These are phyloP conservation scores for Aspergillus amoenus DNA, from an alignment of 2,329 filamentous ascomycete species.

Conservation along the genomic window DNA sequence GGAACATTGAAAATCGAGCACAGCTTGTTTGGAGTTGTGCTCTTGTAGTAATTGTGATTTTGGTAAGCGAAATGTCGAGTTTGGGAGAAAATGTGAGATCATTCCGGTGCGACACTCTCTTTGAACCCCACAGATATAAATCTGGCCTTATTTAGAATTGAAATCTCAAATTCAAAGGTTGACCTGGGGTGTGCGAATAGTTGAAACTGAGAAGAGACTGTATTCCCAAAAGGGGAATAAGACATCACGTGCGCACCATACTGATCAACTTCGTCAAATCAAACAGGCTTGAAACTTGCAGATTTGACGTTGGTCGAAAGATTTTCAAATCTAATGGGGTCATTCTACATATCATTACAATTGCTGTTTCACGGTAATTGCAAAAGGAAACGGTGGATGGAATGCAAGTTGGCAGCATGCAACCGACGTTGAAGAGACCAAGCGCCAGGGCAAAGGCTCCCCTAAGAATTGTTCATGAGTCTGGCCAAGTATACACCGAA, in stretches of 20 bases:
- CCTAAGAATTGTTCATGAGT: constrained; percentile 4
- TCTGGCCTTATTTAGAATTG: background rate
- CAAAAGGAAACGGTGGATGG: background rate
- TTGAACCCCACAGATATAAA: background rate
- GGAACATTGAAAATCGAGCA: background rate
- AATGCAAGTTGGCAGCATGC: background rate
- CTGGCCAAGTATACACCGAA: constrained; percentile 20
- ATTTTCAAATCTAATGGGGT: background rate
- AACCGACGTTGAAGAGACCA: background rate
- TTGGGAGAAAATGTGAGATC: too few relatives aligned
- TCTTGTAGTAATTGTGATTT: background rate
- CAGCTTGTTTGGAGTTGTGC: background rate
- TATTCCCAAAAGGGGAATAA: background rate
- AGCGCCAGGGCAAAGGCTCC: background rate
- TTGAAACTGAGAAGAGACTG: background rate
- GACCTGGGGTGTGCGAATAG: background rate
- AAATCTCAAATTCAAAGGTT: background rate
- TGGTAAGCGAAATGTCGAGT: background rate
- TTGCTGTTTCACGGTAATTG: background rate
- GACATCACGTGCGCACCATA: background rate
- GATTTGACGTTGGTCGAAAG: background rate
- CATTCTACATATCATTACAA: background rate
- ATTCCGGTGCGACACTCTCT: background rate
- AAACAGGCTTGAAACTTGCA: background rate
- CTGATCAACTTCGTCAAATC: background rate